Evolutionary conservation across 2,329 filamentous ascomycete species (phyloP), one percentile per base, ranked within the genome.

Genomic region (Clonostachys byssicola): DNA sequence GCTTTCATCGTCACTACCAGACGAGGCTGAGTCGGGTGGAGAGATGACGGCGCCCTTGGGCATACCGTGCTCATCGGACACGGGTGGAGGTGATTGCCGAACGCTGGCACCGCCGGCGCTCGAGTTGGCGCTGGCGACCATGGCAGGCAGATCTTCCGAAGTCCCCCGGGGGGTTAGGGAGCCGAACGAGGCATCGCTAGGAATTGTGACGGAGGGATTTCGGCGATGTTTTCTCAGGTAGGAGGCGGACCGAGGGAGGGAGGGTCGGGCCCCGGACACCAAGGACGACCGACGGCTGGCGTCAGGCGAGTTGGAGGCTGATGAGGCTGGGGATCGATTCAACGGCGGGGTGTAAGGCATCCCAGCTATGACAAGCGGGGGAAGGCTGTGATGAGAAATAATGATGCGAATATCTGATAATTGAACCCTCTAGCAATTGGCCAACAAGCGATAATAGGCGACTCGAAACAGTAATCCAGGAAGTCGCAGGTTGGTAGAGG

Each of bases 331-430:
- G 51, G 82, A 85, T 62, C 77, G 72, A 62, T 81, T 80, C 58
- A 85, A 81, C 53, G 89, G 89, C 51, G 89, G 88, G 68, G 89
- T 94, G 75, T 94, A 94, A 82, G 89, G 89, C 89, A 94, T 94
- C 73, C 78, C 73, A 44, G 43, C n/a, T 17, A 40, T n/a, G 38
- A 40, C 14, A 17, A 20, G 40, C 40, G 36, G 7, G 36, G 17
- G 12, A 18, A 39, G 36, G 36, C 12, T 39, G 14, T n/a, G 36
- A 8, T 10, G 12, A 12, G 36, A 39, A 38, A n/a, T 18, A 39
- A 39, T n/a, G 36, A 39, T n/a, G 36, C 36, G 17, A 39, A 39
- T 39, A 18, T 18, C 36, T 30, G 23, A 30, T 30, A n/a, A 39
- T 18, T n/a, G 12, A 18, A 39, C 36, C 36, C 36, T n/a, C 36